Evolutionary conservation across 2,329 filamentous ascomycete species (phyloP).

Genomic region (Gnomoniopsis smithogilvyi): DNA sequence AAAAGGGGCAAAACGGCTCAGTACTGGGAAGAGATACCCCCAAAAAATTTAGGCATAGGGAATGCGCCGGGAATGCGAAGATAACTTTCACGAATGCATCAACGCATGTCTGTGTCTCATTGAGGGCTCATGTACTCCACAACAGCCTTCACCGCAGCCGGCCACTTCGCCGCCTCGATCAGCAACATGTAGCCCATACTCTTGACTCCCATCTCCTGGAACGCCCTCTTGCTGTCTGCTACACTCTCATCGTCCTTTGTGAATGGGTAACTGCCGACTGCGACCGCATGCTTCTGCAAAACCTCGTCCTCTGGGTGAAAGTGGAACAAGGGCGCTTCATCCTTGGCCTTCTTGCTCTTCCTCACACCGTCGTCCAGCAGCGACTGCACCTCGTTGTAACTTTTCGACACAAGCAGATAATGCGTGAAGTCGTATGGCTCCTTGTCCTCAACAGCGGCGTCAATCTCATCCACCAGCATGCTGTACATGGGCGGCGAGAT

Average conservation of each 20-base stretch:
- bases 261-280: slow-evolving; percentile 70
- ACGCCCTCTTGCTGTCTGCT: slow-evolving; percentile 89
- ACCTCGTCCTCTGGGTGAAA: slow-evolving; percentile 97
- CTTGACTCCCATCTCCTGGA: slow-evolving; percentile 88
- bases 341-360: slow-evolving; percentile 64
- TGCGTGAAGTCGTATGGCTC: slow-evolving; percentile 93
- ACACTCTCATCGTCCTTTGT: slow-evolving; percentile 76
- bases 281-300: slow-evolving; percentile 71
- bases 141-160: slow-evolving; percentile 71
- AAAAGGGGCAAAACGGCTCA: neutral
- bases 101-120: slow-evolving; percentile 25
- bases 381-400: slow-evolving; percentile 86
- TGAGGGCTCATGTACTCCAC: slow-evolving; percentile 66
- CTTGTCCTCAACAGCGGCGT: slow-evolving; percentile 81
- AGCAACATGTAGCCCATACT: slow-evolving; percentile 81
- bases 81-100: neutral
- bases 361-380: slow-evolving; percentile 66
- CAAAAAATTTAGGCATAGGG: neutral
- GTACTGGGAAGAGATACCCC: neutral
- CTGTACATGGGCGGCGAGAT: slow-evolving; percentile 90
- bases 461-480: slow-evolving; percentile 89
- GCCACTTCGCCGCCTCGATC: slow-evolving; percentile 77
- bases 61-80: neutral
- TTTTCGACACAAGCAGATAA: slow-evolving; percentile 88
- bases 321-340: slow-evolving; percentile 67